Evolutionary conservation across 306 rosid species (phyloP).

Genomic region (Mucuna pruriens): DNA sequence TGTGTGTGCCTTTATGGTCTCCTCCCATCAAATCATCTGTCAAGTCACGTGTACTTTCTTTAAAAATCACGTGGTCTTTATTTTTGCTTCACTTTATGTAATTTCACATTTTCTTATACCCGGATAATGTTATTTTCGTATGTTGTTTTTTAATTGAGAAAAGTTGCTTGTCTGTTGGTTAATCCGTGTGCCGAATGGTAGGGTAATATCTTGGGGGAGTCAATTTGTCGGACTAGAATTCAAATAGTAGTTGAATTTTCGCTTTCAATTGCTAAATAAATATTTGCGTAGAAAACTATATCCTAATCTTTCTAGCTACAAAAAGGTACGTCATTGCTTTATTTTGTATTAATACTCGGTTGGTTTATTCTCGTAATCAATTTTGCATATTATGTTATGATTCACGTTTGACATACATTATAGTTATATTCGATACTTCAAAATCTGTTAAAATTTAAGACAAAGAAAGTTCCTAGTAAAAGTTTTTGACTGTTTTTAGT

Average conservation of each 20-base stretch:
- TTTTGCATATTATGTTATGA: background rate
- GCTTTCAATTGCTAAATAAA: background rate
- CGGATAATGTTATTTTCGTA: background rate
- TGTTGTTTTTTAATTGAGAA: background rate
- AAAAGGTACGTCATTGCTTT: background rate
- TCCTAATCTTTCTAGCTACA: background rate
- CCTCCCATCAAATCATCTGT: constrained; percentile 6
- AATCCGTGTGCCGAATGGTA: background rate
- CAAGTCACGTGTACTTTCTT: constrained; percentile 32
- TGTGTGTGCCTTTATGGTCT: background rate
- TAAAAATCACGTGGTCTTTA: background rate
- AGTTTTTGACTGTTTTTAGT: background rate
- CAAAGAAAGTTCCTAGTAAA: background rate
- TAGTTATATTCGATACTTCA: background rate
- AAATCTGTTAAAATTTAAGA: background rate
- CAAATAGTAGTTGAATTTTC: background rate
- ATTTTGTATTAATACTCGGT: background rate
- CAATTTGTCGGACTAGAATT: constrained; percentile 6
- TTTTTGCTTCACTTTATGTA: background rate
- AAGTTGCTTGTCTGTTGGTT: constrained; percentile 9
- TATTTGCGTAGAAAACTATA: constrained; percentile 2
- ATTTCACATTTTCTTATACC: background rate
- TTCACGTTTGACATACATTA: background rate
- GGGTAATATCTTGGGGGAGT: background rate
- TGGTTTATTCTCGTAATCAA: background rate